Conservation (phyloP, 805 yeast species). For the Starmerella ratchasimensis region DNA sequence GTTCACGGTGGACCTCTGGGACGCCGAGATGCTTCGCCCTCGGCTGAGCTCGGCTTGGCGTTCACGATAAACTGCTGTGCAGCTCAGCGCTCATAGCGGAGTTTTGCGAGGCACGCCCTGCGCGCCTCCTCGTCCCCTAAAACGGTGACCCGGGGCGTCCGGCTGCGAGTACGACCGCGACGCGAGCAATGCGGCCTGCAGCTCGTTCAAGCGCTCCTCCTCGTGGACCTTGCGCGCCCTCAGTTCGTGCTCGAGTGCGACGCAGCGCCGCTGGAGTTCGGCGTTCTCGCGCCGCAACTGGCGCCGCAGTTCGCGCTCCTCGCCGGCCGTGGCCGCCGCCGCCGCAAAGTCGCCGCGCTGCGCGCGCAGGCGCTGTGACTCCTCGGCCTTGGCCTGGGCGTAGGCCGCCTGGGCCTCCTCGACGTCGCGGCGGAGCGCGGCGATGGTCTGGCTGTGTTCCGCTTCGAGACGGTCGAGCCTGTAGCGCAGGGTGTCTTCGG, state of each 20-base stretch:
- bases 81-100: neutral
- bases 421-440: neutral
- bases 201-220: conserved; percentile 22
- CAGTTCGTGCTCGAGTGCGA: conserved; percentile 21
- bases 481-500: neutral
- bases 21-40: neutral
- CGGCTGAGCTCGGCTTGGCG: no score
- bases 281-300: conserved; percentile 17
- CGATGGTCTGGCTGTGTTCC: neutral
- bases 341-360: neutral
- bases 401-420: neutral
- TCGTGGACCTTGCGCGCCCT: conserved; percentile 22
- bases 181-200: conserved; percentile 17
- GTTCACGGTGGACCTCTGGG: neutral
- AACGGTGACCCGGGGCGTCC: conserved; percentile 5
- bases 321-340: neutral
- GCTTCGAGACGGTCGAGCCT: neutral
- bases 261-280: conserved; percentile 21
- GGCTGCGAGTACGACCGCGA: conserved; percentile 11
- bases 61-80: neutral
- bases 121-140: conserved; percentile 20
- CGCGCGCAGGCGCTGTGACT: neutral
- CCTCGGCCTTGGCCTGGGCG: neutral
- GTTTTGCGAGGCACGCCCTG: conserved; percentile 18
- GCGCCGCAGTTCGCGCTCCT: neutral